Evolutionary conservation across 768 basidiomycete genomes (phyloP).

Genomic region (Trametes coccinea): DNA sequence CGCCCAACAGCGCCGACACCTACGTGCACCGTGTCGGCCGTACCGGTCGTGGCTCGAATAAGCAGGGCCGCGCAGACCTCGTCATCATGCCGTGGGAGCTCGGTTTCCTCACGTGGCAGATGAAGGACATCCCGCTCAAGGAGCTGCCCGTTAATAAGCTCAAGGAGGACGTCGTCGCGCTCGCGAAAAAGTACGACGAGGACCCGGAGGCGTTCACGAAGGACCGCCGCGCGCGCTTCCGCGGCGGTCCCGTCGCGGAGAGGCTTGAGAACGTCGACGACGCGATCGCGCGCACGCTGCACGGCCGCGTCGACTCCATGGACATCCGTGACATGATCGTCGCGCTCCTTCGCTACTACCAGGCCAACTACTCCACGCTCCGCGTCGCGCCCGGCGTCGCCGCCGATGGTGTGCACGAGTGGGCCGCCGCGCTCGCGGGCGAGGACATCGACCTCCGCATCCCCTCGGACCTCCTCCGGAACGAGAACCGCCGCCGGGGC

Average conservation of each 20-base stretch:
- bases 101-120: constrained; percentile 60
- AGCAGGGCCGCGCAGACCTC: constrained; percentile 71
- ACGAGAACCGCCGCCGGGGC: constrained; percentile 12
- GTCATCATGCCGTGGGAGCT: constrained; percentile 80
- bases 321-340: constrained; percentile 62
- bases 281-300: constrained; percentile 33
- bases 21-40: constrained; percentile 88
- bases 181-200: constrained; percentile 51
- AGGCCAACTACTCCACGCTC: constrained; percentile 50
- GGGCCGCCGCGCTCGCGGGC: constrained; percentile 60
- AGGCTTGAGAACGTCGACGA: constrained; percentile 31
- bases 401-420: constrained; percentile 58
- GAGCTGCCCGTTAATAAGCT: constrained; percentile 52
- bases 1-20: constrained; percentile 65
- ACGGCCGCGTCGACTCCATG: constrained; percentile 43
- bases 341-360: constrained; percentile 73
- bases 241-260: constrained; percentile 16
- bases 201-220: constrained; percentile 37
- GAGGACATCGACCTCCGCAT: constrained; percentile 53
- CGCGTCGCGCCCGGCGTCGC: constrained; percentile 45
- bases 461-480: constrained; percentile 45
- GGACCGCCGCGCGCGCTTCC: neutral
- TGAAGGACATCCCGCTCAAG: constrained; percentile 71
- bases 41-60: constrained; percentile 66
- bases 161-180: constrained; percentile 42